Evolutionary conservation across 2,329 filamentous ascomycete genomes (phyloP), one percentile per base, ranked within the genome.

Genomic region (Venturia pyrina): DNA sequence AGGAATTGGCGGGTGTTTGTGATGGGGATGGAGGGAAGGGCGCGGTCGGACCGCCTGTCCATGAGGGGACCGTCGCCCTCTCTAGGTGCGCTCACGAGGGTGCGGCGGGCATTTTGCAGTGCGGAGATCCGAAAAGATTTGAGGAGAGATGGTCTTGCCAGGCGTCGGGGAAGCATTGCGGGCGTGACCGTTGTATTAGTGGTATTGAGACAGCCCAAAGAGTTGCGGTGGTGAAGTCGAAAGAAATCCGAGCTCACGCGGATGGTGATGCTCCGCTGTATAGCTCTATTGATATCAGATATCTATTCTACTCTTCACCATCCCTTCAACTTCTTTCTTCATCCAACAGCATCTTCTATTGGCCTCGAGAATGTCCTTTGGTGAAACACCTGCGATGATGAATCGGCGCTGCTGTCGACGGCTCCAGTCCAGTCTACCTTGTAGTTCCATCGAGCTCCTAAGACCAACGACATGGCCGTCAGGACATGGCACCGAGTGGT

Each of bases 31-130:
- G 76, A 71, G 19, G 82, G 82, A 1, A 85, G 78, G 60, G 77
- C 82, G 69, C 82, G 80, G 73, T 84, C 82, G 68, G 80, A 73
- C 66, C 81, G 79, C 62, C 82, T 80, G 66, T 78, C 77, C 71
- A 83, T 77, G 41, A 85, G 74, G 46, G 82, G 82, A 1, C 81
- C 82, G 7, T 79, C 78, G 70, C 79, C 78, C 28, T 79, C 76
- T 65, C 76, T 76, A 28, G 82, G 82, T 1, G 82, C 79, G 56
- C 81, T 78, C 68, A 83, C 79, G 67, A 82, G 71, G 62, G 76
- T 81, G 68, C 81, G 79, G 24, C 41, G 28, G 46, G 43, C n/a
- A 34, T 43, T 40, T 50, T 24, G 66, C 21, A 40, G 64, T 17
- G 28, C 15, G 48, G 24, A 37, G 8, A 13, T 57, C 7, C 44